A percentile compares a stretch with the other conserved stretches of the same genome.
Conservation (phyloP, 305 asterid genomes). For the Ilex paraguariensis region DNA sequence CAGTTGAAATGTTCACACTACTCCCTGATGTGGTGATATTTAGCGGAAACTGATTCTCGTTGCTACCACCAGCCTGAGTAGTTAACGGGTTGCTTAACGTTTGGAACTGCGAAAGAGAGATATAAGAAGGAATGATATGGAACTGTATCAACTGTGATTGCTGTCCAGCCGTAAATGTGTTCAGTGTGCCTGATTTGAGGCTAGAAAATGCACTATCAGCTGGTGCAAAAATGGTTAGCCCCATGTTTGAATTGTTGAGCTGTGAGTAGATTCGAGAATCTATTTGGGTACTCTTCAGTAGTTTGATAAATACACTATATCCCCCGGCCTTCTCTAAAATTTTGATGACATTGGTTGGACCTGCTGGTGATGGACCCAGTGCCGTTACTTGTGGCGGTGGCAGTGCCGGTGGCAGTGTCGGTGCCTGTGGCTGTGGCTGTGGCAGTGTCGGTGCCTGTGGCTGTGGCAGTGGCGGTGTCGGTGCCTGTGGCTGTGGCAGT, state of each 20-base stretch:
- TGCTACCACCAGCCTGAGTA: slow-evolving; percentile 54
- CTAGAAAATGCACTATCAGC: slow-evolving; percentile 44
- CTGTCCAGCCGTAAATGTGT: slow-evolving; percentile 43
- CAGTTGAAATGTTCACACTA: slow-evolving; percentile 51
- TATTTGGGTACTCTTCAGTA: slow-evolving; percentile 33
- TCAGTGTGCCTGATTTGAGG: slow-evolving; percentile 45
- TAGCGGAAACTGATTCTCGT: slow-evolving; percentile 40
- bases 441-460: too few species aligned
- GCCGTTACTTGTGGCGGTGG: slow-evolving; percentile 10
- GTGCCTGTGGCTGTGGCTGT: neutral
- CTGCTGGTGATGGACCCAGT: slow-evolving; percentile 28
- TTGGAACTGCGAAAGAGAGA: slow-evolving; percentile 46
- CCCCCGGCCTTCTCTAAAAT: slow-evolving; percentile 45
- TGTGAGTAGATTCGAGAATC: slow-evolving; percentile 33
- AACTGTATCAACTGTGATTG: slow-evolving; percentile 48
- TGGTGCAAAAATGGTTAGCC: slow-evolving; percentile 58
- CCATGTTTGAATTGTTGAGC: slow-evolving; percentile 46
- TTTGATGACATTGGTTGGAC: slow-evolving; percentile 35
- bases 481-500: neutral
- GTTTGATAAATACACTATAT: slow-evolving; percentile 32
- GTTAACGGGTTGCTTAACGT: slow-evolving; percentile 55
- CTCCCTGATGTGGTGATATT: slow-evolving; percentile 44
- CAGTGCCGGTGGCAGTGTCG: slow-evolving; percentile 1
- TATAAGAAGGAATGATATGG: slow-evolving; percentile 46
- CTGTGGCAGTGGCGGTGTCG: too few species aligned